phyloP scores from a whole-genome alignment of 768 basidiomycete species.

The Collybiopsis confluens region DNA sequence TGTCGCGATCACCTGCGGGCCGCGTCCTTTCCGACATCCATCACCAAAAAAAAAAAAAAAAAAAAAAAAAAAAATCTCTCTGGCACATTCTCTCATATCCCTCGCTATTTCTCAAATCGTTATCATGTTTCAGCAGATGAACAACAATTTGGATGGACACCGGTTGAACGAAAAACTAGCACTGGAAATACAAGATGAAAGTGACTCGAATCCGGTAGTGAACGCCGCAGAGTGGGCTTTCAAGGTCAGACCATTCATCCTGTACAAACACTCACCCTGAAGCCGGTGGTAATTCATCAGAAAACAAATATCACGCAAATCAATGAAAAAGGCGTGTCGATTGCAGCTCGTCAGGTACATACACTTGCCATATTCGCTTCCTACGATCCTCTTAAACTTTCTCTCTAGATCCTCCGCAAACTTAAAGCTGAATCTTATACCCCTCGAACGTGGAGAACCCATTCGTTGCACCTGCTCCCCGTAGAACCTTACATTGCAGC shows the following conservation, averaged over 20 bases:
- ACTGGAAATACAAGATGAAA: background rate
- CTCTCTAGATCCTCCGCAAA: constrained; percentile 52
- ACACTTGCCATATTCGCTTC: background rate
- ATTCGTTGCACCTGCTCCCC: constrained; percentile 71
- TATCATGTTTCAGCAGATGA: background rate
- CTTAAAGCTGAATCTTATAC: constrained; percentile 64
- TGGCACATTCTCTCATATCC: too few relatives aligned
- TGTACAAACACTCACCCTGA: background rate
- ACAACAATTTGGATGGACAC: background rate
- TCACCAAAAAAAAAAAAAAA: background rate
- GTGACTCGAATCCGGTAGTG: constrained; percentile 8
- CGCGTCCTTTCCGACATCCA: background rate
- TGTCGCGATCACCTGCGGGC: constrained; percentile 14
- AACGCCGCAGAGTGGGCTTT: constrained; percentile 8
- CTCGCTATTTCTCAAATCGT: too few relatives aligned
- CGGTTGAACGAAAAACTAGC: constrained; percentile 5
- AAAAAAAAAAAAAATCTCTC: background rate
- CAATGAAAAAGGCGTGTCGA: constrained; percentile 4
- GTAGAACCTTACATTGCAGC: constrained; percentile 53
- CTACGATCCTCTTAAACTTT: background rate
- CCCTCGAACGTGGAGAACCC: constrained; percentile 78
- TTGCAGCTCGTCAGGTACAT: constrained; percentile 10
- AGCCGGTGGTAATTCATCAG: background rate
- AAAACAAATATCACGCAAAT: constrained; percentile 9
- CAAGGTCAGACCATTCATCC: constrained; percentile 3